Percentiles rank a stretch among this genome's conserved stretches.
Conservation (phyloP, 352 stramenopile species). For the Phytophthora palmivora region DNA sequence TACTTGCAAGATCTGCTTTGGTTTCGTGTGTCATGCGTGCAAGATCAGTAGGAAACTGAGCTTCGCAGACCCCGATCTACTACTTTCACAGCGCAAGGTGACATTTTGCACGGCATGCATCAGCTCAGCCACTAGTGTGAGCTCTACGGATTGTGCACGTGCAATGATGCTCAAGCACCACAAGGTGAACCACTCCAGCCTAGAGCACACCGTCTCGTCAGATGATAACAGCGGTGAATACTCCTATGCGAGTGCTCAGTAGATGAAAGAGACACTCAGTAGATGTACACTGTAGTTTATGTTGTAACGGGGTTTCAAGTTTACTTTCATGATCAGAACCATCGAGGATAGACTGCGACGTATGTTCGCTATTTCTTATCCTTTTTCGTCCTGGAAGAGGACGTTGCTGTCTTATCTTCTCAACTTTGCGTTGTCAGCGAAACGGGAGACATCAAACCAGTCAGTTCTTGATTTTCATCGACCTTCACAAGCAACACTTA, state of each 20-base stretch:
- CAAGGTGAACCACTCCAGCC: slow-evolving; percentile 18
- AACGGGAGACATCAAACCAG: too few relatives aligned
- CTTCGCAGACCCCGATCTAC: slow-evolving; percentile 28
- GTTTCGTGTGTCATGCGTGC: not conserved
- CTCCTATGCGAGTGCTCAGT: slow-evolving; percentile 9
- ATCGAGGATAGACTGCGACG: too few relatives aligned
- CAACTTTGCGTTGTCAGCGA: too few relatives aligned
- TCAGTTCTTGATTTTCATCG: slow-evolving; percentile 19
- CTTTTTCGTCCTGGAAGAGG: not conserved
- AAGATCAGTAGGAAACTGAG: slow-evolving; percentile 19
- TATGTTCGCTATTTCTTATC: slow-evolving; percentile 8
- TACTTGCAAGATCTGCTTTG: slow-evolving; percentile 28
- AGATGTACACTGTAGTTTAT: not conserved
- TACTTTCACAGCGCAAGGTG: slow-evolving; percentile 28
- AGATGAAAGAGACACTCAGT: not conserved
- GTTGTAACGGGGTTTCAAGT: too few relatives aligned
- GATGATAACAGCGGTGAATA: slow-evolving; percentile 19
- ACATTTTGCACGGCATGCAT: slow-evolving; percentile 24
- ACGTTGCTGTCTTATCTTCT: slow-evolving; percentile 6
- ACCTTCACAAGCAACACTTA: not conserved
- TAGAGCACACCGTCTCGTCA: slow-evolving; percentile 21
- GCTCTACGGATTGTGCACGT: slow-evolving; percentile 32
- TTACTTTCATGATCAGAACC: too few relatives aligned
- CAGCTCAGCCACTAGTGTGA: slow-evolving; percentile 26
- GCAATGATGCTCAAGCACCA: slow-evolving; percentile 27